phyloP scores from a whole-genome alignment of 1,139 yeast species.

The Magnusiomyces paraingens region DNA sequence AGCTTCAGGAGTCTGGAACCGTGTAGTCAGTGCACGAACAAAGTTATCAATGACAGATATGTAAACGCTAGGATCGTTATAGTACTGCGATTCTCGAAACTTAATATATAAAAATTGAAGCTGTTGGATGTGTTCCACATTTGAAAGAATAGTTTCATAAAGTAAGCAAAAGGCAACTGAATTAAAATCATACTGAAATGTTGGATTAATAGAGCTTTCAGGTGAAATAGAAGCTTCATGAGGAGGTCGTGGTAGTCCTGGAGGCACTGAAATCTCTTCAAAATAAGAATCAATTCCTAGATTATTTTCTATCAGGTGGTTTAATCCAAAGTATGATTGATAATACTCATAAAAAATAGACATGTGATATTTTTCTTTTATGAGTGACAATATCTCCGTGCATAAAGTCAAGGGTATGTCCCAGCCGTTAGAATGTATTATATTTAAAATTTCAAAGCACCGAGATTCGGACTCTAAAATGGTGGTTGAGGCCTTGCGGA shows the following conservation, averaged over 20 bases:
- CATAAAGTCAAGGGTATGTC: conserved; percentile 15
- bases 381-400: conserved; percentile 21
- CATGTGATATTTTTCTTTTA: conserved; percentile 21
- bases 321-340: conserved; percentile 12
- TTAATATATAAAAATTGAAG: conserved; percentile 5
- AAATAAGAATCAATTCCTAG: conserved; percentile 14
- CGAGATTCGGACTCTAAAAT: conserved; percentile 15
- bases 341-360: conserved; percentile 20
- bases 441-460: conserved; percentile 23
- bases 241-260: background rate
- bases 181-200: conserved; percentile 5
- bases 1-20: conserved; percentile 8
- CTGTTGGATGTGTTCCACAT: conserved; percentile 2
- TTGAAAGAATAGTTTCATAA: conserved; percentile 6
- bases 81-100: conserved; percentile 3
- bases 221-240: background rate
- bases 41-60: conserved; percentile 9
- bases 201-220: background rate
- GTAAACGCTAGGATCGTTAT: background rate
- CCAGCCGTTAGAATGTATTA: conserved; percentile 16
- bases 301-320: conserved; percentile 4
- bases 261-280: conserved; percentile 4
- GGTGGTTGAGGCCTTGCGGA: conserved; percentile 14
- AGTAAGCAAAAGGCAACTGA: conserved; percentile 12
- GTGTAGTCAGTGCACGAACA: conserved; percentile 5